Percentiles rank a stretch among this genome's conserved stretches.
phyloP scores from a whole-genome alignment of 352 stramenopile genomes.

The Phytophthora litchii region DNA sequence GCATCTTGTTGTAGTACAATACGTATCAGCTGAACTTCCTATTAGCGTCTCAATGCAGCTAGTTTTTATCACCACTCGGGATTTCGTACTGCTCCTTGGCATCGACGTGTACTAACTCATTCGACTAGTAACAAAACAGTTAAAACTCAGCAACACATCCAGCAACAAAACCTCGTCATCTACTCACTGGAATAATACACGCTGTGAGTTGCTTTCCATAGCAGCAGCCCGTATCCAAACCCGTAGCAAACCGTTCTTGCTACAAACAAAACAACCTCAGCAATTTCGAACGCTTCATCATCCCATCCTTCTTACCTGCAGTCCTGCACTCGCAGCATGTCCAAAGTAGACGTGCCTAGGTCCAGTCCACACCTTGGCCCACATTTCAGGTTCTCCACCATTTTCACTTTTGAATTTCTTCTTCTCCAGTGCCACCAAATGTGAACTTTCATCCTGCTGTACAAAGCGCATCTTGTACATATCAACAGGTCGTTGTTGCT shows the following conservation, averaged over 20 bases:
- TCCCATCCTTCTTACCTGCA: slow-evolving; percentile 59
- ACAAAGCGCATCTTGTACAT: slow-evolving; percentile 94
- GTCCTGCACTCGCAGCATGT: slow-evolving; percentile 84
- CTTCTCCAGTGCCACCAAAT: slow-evolving; percentile 43
- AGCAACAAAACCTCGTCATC: not conserved
- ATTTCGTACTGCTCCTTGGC: slow-evolving; percentile 46
- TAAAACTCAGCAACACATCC: slow-evolving; percentile 9
- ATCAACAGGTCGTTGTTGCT: slow-evolving; percentile 85
- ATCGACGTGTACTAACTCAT: slow-evolving; percentile 41
- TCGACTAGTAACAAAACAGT: slow-evolving; percentile 29
- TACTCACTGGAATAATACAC: slow-evolving; percentile 82
- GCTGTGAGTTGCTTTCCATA: slow-evolving; percentile 89
- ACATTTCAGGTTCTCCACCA: slow-evolving; percentile 41
- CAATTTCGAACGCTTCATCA: not conserved
- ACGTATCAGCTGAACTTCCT: not conserved
- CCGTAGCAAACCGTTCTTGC: slow-evolving; percentile 88
- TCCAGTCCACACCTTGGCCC: slow-evolving; percentile 84
- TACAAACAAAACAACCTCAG: slow-evolving; percentile 27
- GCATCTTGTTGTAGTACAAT: not conserved
- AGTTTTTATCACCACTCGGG: slow-evolving; percentile 30
- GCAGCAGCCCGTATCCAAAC: slow-evolving; percentile 91
- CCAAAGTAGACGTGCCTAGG: slow-evolving; percentile 91
- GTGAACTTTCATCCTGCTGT: slow-evolving; percentile 28
- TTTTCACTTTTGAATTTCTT: slow-evolving; percentile 32
- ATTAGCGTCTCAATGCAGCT: not conserved